Base-by-base conservation (phyloP, 495 filamentous ascomycete species). In the Penicillium mononematosum region DNA sequence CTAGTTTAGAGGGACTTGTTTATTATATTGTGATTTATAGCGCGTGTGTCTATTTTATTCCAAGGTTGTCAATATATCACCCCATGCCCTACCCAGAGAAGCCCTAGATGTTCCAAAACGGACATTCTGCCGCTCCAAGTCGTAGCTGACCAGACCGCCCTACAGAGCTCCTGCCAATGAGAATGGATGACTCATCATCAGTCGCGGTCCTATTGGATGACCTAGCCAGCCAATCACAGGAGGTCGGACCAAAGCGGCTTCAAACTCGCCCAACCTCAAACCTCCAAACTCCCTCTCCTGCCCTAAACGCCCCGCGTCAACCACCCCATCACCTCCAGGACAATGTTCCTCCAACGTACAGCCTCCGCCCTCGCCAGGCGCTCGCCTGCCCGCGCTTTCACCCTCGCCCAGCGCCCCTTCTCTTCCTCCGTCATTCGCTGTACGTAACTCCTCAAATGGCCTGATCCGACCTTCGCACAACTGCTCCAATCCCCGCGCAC, bases 281-380 rank as follows among this genome's bases (percentile, higher is more conserved):
- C 71, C 69, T 75, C 72, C 65, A 69, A 72, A 68, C 69, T 71
- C 69, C 58, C 64, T 70, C 66, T 57, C 56, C 58, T 64, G 57
- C 58, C 58, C 57, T 63, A 61, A 67, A 49, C 58, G 50, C 67
- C 56, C 55, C 55, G 59, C 63, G 55, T 60, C 48, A 62, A 58
- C 42, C 61, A 55, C 61, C 61, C 59, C 65, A 61, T 44, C 52
- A 57, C 49, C 48, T 62, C 62, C 64, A 63, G 72, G 68, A 80
- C 76, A 78, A 94, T 93, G 89, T 89, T 93, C 75, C 78, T 94
- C 70, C 87, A 89, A 77, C 89, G 91, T 74, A 84, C 90, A 62
- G 88, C 84, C 66, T 72, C 89, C 64, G 81, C 84, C 67, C 80
- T 87, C 62, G 86, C 84, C 57, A 83, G 88, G 74, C 89, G 89